Conservation (phyloP, 225 moss, liverwort and hornwort species). For the Lunularia cruciata region DNA sequence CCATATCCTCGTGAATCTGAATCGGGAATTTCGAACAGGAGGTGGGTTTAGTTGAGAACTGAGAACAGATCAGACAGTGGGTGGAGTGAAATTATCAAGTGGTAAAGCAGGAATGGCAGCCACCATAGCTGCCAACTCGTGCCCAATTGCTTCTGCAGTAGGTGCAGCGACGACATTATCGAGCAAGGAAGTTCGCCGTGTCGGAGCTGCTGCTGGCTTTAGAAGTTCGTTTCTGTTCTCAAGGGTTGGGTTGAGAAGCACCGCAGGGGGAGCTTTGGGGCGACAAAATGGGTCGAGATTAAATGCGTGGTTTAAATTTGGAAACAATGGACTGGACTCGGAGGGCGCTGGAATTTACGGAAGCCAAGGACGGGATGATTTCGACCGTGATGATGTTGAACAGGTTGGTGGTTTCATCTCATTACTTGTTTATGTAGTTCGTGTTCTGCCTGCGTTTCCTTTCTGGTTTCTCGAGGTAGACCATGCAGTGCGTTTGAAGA, state of each 20-base stretch:
- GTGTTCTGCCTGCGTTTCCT: background rate
- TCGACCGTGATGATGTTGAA: constrained; percentile 60
- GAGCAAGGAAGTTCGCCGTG: background rate
- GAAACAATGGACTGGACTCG: constrained; percentile 49
- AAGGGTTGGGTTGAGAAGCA: background rate
- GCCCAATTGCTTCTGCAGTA: background rate
- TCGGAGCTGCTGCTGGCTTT: background rate
- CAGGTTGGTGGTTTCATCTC: constrained; percentile 32
- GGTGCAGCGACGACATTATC: background rate
- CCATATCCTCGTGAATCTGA: too few species aligned
- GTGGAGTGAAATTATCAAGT: too few species aligned
- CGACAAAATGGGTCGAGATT: constrained; percentile 13
- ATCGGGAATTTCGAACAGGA: too few species aligned
- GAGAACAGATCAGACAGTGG: too few species aligned
- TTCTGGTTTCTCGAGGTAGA: too few species aligned
- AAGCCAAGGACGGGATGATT: constrained; percentile 53
- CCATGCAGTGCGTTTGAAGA: too few species aligned
- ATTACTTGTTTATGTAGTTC: background rate
- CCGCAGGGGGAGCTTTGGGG: background rate
- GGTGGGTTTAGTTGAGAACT: too few species aligned
- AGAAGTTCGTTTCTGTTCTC: constrained; percentile 1
- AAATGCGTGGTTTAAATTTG: constrained; percentile 50
- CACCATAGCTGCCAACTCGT: constrained; percentile 17
- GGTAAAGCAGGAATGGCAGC: constrained; percentile 13
- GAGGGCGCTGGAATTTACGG: constrained; percentile 58